These are phyloP conservation scores for Akanthomyces muscarius DNA, from an alignment of 2,329 filamentous ascomycete genomes.

Conservation along the genomic window DNA sequence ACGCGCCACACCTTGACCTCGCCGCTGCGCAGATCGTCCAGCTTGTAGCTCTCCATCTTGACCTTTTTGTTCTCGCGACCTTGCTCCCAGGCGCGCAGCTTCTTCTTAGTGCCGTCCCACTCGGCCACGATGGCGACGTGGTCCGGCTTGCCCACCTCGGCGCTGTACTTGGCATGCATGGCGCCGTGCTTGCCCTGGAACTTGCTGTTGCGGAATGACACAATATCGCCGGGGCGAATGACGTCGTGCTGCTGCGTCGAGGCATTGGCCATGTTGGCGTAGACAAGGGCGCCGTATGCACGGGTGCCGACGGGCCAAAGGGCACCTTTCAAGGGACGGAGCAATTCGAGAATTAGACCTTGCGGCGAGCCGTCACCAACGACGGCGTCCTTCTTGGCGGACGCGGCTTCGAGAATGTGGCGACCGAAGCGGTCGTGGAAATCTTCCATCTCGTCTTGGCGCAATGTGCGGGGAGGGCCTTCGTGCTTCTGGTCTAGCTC, in stretches of 20 bases:
- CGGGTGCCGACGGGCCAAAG: conserved; percentile 82
- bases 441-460: conserved; percentile 89
- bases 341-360: conserved; percentile 71
- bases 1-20: conserved; percentile 98
- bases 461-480: conserved; percentile 70
- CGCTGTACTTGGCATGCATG: conserved; percentile 90
- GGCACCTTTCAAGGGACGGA: conserved; percentile 68
- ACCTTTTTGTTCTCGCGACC: conserved; percentile 90
- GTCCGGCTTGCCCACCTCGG: conserved; percentile 81
- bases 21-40: conserved; percentile 86
- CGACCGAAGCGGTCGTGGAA: conserved; percentile 78
- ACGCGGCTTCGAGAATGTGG: conserved; percentile 67
- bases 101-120: conserved; percentile 99
- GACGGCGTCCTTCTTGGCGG: conserved; percentile 69
- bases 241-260: conserved; percentile 86
- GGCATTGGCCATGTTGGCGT: conserved; percentile 92
- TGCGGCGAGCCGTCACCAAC: conserved; percentile 82
- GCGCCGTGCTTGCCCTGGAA: conserved; percentile 94
- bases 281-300: conserved; percentile 86
- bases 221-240: conserved; percentile 88
- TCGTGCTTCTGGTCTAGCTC: conserved; percentile 83
- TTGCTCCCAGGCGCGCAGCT: conserved; percentile 93
- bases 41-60: conserved; percentile 88
- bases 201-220: conserved; percentile 85
- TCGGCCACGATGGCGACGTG: conserved; percentile 91